Evolutionary conservation across 192 early-diverging fungal species (phyloP), one percentile per base, ranked within the genome.

Genomic region (Lobosporangium transversale): DNA sequence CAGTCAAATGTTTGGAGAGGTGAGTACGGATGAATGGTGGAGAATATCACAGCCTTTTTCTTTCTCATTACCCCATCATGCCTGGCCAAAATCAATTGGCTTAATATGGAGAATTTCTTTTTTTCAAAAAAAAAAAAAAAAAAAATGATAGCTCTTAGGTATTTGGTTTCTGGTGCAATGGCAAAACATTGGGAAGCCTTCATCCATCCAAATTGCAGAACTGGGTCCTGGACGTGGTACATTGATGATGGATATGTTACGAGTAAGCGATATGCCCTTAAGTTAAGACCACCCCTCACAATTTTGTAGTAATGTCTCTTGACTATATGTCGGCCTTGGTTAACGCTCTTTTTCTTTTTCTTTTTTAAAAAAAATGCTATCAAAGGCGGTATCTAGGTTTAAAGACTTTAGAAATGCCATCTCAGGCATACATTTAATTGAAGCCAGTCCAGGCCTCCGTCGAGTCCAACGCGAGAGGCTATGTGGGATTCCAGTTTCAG

Each of bases 1-100:
- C 73, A 93, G 90, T 70, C 96, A 99, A 83, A 93, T 97, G 89
- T 99, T 97, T 91, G 96, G 97, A 32, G 97, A 97, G 80, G 90
- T 92, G 79, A 48, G 50, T 27, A 6, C 24, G 17, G 36, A 42
- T 11, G 9, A 14, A 4, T 31, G 21, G 36, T n/a, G 54, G 20
- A 43, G 37, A 15, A 26, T 37, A 58, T 20, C 29, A 56, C n/a
- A 53, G 18, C 47, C 32, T 45, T 17, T 58, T 48, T 51, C 29
- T 31, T 54, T 68, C 29, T n/a, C 23, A 21, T 18, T 7, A 23
- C 58, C 35, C 40, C 10, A 6, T 24, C 23, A 10, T n/a, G n/a
- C n/a, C n/a, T n/a, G n/a, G n/a, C n/a, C n/a, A n/a, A n/a, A n/a
- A n/a, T n/a, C n/a, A n/a, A n/a, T n/a, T n/a, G n/a, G n/a, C n/a